A percentile compares a stretch with the other conserved stretches of the same genome.
Conservation (phyloP, 768 basidiomycete species). For the Serendipita vermifera region DNA sequence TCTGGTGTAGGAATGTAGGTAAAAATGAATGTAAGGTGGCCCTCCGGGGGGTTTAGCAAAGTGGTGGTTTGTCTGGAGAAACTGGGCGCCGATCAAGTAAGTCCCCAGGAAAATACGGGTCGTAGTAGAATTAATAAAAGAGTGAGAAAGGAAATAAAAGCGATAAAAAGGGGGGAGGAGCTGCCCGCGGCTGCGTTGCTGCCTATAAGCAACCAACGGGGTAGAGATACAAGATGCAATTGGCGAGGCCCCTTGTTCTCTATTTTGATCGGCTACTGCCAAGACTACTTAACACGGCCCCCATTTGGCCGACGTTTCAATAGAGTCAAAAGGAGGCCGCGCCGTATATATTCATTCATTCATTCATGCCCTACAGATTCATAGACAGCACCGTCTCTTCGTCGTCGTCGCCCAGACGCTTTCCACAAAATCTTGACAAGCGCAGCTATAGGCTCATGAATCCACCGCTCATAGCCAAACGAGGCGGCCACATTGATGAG, state of each 20-base stretch:
- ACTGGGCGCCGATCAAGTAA: too few species aligned
- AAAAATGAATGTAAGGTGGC: too few species aligned
- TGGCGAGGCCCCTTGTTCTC: conserved; percentile 35
- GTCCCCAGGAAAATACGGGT: too few species aligned
- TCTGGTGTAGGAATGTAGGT: neutral
- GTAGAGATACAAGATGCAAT: conserved; percentile 27
- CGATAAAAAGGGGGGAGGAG: conserved; percentile 31
- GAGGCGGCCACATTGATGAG: conserved; percentile 58
- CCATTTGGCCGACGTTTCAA: too few species aligned
- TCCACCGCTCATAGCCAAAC: conserved; percentile 67
- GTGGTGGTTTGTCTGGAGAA: too few species aligned
- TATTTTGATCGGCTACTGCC: conserved; percentile 15
- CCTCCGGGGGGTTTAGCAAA: too few species aligned
- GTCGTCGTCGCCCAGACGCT: conserved; percentile 33
- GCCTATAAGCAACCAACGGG: conserved; percentile 20
- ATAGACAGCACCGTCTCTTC: conserved; percentile 62
- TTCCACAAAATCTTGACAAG: conserved; percentile 32
- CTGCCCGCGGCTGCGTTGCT: conserved; percentile 35
- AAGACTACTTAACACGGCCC: too few species aligned
- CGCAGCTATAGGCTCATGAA: conserved; percentile 39
- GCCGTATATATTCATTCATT: too few species aligned
- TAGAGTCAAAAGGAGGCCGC: too few species aligned
- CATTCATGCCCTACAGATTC: conserved; percentile 78
- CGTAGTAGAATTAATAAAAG: conserved; percentile 14
- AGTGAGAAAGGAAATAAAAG: conserved; percentile 16